Evolutionary conservation across 768 basidiomycete species (phyloP).

Genomic region (Suillus sp.): DNA sequence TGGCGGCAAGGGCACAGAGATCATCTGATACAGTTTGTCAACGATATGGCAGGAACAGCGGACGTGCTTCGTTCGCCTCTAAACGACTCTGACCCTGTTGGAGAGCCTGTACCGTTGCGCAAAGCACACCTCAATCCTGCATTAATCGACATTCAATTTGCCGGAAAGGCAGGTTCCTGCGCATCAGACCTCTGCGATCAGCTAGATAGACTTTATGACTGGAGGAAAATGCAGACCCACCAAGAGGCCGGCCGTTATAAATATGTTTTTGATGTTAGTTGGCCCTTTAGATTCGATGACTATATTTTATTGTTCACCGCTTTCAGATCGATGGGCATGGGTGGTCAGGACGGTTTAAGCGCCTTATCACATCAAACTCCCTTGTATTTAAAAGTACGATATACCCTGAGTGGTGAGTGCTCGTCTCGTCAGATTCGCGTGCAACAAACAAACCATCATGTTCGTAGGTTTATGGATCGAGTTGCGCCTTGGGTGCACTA

Average conservation of each 20-base stretch:
- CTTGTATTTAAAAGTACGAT: conserved; percentile 70
- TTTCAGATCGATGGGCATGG: conserved; percentile 63
- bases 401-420: conserved; percentile 68
- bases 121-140: conserved; percentile 51
- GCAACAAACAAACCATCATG: neutral
- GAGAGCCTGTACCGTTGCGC: conserved; percentile 33
- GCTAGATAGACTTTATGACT: conserved; percentile 51
- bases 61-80: conserved; percentile 40
- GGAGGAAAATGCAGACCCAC: conserved; percentile 45
- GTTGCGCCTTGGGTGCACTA: conserved; percentile 75
- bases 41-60: conserved; percentile 41
- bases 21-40: conserved; percentile 46
- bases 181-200: conserved; percentile 41
- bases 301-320: neutral
- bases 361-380: conserved; percentile 62
- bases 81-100: conserved; percentile 34
- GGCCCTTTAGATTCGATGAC: neutral
- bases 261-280: conserved; percentile 58
- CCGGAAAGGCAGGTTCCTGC: conserved; percentile 31
- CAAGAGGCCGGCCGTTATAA: conserved; percentile 58
- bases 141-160: conserved; percentile 63
- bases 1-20: conserved; percentile 57
- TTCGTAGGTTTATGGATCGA: conserved; percentile 54
- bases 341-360: conserved; percentile 71
- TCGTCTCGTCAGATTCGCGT: neutral